phyloP scores from a whole-genome alignment of 768 basidiomycete species.

The Asterophora parasitica region DNA sequence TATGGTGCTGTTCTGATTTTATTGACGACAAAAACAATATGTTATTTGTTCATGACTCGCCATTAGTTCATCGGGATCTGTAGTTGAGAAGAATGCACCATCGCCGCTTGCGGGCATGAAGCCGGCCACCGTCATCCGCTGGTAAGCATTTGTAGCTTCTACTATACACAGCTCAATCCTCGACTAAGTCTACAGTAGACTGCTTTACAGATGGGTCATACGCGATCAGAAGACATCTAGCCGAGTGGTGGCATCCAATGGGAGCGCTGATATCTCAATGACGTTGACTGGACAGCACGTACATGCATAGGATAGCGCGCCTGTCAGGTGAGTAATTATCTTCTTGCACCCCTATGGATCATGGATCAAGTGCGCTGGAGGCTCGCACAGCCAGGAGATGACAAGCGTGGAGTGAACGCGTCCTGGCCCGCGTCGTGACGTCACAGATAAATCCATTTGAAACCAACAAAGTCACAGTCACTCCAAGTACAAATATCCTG shows the following conservation, averaged over 20 bases:
- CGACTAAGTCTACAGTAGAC: too few species aligned
- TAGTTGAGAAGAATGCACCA: not conserved
- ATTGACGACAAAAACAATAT: too few species aligned
- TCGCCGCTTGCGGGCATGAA: too few species aligned
- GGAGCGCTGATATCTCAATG: too few species aligned
- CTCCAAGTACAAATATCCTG: conserved; percentile 11
- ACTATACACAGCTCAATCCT: not conserved
- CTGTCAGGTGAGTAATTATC: not conserved
- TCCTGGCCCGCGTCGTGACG: too few species aligned
- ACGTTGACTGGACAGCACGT: not conserved
- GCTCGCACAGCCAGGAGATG: conserved; percentile 5
- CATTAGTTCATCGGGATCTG: not conserved
- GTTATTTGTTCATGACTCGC: too few species aligned
- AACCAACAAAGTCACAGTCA: conserved; percentile 5
- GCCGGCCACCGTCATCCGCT: not conserved
- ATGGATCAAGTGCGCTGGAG: conserved; percentile 1
- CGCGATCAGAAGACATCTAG: not conserved
- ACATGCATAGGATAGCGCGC: not conserved
- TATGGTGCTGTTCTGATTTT: too few species aligned
- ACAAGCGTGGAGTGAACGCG: not conserved
- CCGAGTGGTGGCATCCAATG: not conserved
- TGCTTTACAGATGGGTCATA: not conserved
- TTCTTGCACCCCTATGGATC: not conserved
- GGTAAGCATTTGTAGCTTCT: not conserved
- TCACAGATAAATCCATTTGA: conserved; percentile 8